Evolutionary conservation across 768 basidiomycete species (phyloP).

Genomic region (Mycena albidolilacea): DNA sequence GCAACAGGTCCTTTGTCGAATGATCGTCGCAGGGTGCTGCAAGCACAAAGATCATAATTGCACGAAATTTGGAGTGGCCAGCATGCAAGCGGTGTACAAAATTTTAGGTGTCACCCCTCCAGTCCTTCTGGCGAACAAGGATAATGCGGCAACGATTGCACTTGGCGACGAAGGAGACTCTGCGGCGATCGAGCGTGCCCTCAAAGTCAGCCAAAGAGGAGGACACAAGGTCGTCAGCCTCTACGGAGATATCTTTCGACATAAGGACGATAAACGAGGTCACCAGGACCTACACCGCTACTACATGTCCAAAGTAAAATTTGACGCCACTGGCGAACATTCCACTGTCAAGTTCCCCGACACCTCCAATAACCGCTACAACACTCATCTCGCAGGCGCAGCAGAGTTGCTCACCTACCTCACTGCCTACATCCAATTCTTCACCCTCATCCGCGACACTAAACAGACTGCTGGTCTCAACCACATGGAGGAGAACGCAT

Average conservation of each 20-base stretch:
- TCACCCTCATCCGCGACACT: too few relatives aligned
- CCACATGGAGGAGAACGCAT: too few relatives aligned
- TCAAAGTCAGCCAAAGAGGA: too few relatives aligned
- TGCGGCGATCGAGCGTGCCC: too few relatives aligned
- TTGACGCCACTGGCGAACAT: conserved; percentile 2
- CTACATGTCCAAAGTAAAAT: conserved; percentile 20
- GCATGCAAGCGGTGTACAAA: background rate
- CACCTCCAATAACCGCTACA: conserved; percentile 37
- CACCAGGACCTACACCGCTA: too few relatives aligned
- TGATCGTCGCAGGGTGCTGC: background rate
- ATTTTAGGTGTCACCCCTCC: conserved; percentile 30
- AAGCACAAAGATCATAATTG: conserved; percentile 1
- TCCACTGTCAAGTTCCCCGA: background rate
- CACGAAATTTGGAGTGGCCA: background rate
- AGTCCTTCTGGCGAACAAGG: conserved; percentile 38
- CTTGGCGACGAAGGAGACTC: too few relatives aligned
- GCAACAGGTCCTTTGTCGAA: background rate
- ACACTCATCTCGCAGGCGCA: conserved; percentile 15
- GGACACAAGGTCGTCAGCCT: too few relatives aligned
- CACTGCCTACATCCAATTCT: background rate
- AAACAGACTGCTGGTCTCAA: too few relatives aligned
- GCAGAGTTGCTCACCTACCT: background rate
- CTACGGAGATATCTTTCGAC: too few relatives aligned
- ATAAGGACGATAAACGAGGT: too few relatives aligned
- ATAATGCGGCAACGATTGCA: conserved; percentile 27